Conservation (phyloP, 1,284 basidiomycete species). For the Ustilago nuda region DNA sequence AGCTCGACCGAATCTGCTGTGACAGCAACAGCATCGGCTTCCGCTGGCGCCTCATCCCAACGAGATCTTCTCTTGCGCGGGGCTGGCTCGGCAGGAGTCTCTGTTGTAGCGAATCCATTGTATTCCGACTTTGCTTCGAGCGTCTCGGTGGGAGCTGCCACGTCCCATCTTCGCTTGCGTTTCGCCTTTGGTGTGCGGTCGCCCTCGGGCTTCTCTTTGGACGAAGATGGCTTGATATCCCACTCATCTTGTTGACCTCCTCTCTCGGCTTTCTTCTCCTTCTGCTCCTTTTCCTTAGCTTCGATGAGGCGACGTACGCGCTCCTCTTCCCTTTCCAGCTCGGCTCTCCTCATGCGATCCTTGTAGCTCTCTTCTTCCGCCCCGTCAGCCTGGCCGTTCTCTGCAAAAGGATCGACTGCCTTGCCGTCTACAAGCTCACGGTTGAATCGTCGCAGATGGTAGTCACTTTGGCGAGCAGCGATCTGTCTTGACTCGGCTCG, state of each 20-base stretch:
- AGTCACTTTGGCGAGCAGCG: slow-evolving; percentile 91
- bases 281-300: slow-evolving; percentile 82
- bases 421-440: slow-evolving; percentile 57
- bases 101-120: slow-evolving; percentile 6
- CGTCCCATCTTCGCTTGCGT: slow-evolving; percentile 89
- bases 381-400: slow-evolving; percentile 73
- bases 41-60: slow-evolving; percentile 83
- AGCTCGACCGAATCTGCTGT: slow-evolving; percentile 76
- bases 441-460: slow-evolving; percentile 88
- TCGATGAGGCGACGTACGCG: slow-evolving; percentile 85
- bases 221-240: slow-evolving; percentile 30
- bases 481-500: slow-evolving; percentile 92
- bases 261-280: slow-evolving; percentile 70
- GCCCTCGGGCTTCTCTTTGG: slow-evolving; percentile 19
- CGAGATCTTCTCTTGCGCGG: slow-evolving; percentile 91
- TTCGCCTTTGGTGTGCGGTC: slow-evolving; percentile 75
- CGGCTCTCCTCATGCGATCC: slow-evolving; percentile 92
- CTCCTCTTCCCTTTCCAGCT: slow-evolving; percentile 91
- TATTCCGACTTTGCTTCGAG: slow-evolving; percentile 71
- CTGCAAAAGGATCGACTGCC: slow-evolving; percentile 69
- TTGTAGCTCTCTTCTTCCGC: slow-evolving; percentile 80
- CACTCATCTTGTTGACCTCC: slow-evolving; percentile 67
- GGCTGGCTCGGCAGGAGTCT: slow-evolving; percentile 62
- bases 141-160: slow-evolving; percentile 74
- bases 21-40: slow-evolving; percentile 71